A percentile compares a stretch with the other conserved stretches of the same genome.
Conservation (phyloP, 345 rosid genomes). For the Eucalyptus fibrosa region DNA sequence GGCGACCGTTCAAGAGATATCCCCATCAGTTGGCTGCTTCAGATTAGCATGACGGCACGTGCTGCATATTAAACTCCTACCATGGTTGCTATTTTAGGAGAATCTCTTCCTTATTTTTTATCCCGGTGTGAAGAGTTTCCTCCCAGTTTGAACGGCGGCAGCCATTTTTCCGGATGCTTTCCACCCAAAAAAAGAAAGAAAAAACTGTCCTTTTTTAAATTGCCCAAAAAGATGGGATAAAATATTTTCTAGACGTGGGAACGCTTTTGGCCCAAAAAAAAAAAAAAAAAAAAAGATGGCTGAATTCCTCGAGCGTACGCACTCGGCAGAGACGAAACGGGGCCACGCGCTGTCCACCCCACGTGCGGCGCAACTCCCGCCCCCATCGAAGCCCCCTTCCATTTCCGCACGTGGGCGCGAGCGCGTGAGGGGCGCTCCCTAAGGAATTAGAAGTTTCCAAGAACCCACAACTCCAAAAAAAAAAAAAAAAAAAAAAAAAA, state of each 20-base stretch:
- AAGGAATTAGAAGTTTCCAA: neutral
- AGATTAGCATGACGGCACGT: neutral
- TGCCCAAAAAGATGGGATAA: neutral
- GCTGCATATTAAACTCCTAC: neutral
- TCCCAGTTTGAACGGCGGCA: neutral
- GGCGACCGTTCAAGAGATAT: neutral
- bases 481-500: neutral
- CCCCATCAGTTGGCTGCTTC: neutral
- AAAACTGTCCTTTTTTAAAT: neutral
- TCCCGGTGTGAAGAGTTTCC: neutral
- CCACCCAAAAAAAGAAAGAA: neutral
- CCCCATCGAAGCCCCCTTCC: neutral
- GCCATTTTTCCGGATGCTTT: neutral
- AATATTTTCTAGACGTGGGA: neutral
- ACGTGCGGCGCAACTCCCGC: neutral
- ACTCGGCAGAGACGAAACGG: neutral
- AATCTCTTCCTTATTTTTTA: too few relatives aligned
- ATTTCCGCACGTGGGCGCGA: neutral
- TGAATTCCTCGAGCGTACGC: neutral
- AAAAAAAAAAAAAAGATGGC: neutral
- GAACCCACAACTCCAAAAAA: neutral
- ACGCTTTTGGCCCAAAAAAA: neutral
- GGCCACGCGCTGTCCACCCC: neutral
- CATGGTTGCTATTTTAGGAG: neutral
- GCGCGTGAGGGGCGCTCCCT: neutral